Percentiles rank a stretch among this genome's conserved stretches.
These are phyloP conservation scores for Arabidopsis suecica DNA, from an alignment of 345 rosid genomes.

Conservation along the genomic window DNA sequence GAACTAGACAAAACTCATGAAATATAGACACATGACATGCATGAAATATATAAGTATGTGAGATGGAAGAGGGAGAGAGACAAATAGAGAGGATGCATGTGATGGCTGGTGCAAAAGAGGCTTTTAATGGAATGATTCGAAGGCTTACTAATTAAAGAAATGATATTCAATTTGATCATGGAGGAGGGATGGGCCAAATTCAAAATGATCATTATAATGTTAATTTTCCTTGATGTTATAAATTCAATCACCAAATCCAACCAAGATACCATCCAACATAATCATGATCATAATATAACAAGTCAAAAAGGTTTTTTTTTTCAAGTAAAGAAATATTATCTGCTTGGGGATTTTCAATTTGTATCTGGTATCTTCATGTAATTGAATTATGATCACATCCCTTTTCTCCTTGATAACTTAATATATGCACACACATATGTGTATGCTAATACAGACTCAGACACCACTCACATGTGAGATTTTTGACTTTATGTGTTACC, in stretches of 20 bases:
- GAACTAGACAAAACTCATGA: constrained; percentile 19
- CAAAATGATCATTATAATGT: constrained; percentile 29
- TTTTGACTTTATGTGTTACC: constrained; percentile 38
- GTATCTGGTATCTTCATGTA: constrained; percentile 26
- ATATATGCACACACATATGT: not conserved
- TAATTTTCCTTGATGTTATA: constrained; percentile 42
- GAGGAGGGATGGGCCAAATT: constrained; percentile 43
- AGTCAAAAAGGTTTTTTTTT: constrained; percentile 33
- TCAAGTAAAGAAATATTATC: not conserved
- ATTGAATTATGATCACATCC: constrained; percentile 25
- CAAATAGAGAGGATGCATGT: constrained; percentile 43
- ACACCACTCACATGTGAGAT: constrained; percentile 28
- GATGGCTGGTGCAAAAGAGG: constrained; percentile 40
- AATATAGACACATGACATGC: constrained; percentile 41
- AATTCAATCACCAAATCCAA: constrained; percentile 43
- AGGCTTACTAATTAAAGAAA: constrained; percentile 30
- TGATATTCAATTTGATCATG: constrained; percentile 42
- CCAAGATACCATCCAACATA: constrained; percentile 45
- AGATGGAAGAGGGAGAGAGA: constrained; percentile 35
- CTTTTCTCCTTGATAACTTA: constrained; percentile 15
- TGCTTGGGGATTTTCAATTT: constrained; percentile 1
- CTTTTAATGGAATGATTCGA: constrained; percentile 41
- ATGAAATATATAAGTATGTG: constrained; percentile 21
- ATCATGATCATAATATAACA: constrained; percentile 40
- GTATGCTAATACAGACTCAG: not conserved